phyloP scores from a whole-genome alignment of 2,329 filamentous ascomycete species.

The Chaetomium olivaceum region DNA sequence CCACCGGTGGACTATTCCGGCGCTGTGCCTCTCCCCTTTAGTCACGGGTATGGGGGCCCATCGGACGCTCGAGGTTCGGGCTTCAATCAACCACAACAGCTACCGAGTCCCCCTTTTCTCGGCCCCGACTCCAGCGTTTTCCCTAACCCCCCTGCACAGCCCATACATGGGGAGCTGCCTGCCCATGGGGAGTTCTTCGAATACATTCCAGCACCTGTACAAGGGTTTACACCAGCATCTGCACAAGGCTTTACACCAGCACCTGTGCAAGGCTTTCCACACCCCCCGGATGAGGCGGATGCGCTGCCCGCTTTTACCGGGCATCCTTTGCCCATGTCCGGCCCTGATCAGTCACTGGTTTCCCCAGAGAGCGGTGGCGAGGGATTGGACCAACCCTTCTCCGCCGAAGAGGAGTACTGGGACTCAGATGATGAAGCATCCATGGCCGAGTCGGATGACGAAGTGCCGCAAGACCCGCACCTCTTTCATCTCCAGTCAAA shows the following conservation, averaged over 20 bases:
- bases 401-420: constrained; percentile 46
- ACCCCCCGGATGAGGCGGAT: neutral
- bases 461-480: constrained; percentile 46
- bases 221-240: neutral
- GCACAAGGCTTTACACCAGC: neutral
- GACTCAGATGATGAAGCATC: constrained; percentile 62
- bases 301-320: neutral
- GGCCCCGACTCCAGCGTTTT: constrained; percentile 7
- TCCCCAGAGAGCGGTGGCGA: constrained; percentile 6
- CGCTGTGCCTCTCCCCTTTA: constrained; percentile 35
- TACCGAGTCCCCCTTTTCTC: constrained; percentile 20
- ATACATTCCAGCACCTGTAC: neutral
- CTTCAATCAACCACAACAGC: constrained; percentile 27
- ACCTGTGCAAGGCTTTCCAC: neutral
- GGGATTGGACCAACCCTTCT: constrained; percentile 10
- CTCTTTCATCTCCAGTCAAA: constrained; percentile 42
- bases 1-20: constrained; percentile 41
- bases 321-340: neutral
- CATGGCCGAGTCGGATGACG: constrained; percentile 63
- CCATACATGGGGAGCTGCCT: neutral
- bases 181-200: constrained; percentile 3
- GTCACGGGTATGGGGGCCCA: constrained; percentile 38
- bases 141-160: neutral
- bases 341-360: neutral
- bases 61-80: constrained; percentile 17